These are phyloP conservation scores for Cucurbitaria berberidis DNA, from an alignment of 2,329 filamentous ascomycete genomes.

Conservation along the genomic window DNA sequence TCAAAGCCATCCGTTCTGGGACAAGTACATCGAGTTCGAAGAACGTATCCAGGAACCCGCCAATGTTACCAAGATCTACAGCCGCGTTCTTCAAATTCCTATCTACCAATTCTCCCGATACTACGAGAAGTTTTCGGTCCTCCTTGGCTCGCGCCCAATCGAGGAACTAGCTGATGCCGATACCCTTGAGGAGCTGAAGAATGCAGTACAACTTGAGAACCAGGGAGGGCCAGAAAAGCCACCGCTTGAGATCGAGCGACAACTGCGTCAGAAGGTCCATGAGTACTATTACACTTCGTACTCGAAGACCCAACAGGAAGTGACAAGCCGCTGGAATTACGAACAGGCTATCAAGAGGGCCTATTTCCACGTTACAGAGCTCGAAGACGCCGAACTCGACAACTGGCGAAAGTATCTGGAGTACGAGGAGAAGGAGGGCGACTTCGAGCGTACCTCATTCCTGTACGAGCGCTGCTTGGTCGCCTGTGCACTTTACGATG, in stretches of 20 bases:
- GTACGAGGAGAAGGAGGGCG: conserved; percentile 87
- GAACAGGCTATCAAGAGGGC: conserved; percentile 94
- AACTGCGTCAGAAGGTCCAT: conserved; percentile 81
- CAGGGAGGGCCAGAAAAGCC: conserved; percentile 61
- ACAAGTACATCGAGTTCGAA: conserved; percentile 98
- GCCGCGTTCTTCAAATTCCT: conserved; percentile 83
- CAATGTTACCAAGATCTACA: conserved; percentile 82
- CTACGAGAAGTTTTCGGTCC: conserved; percentile 84
- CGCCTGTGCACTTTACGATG: conserved; percentile 92
- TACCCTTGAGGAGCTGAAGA: conserved; percentile 69
- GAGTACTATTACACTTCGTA: conserved; percentile 81
- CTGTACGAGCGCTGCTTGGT: conserved; percentile 94
- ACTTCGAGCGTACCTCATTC: conserved; percentile 75
- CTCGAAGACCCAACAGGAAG: conserved; percentile 81
- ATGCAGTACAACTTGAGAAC: conserved; percentile 73
- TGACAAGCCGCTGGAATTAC: conserved; percentile 91
- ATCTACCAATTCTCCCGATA: conserved; percentile 96
- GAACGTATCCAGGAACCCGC: conserved; percentile 67
- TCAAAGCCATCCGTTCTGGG: conserved; percentile 94
- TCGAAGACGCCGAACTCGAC: conserved; percentile 80
- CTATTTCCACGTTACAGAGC: conserved; percentile 94
- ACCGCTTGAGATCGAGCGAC: conserved; percentile 81
- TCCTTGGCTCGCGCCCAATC: conserved; percentile 74
- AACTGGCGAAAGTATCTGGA: conserved; percentile 98
- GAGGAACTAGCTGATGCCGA: conserved; percentile 74